Conservation (phyloP, 768 basidiomycete species). For the Plicaturopsis crispa region DNA sequence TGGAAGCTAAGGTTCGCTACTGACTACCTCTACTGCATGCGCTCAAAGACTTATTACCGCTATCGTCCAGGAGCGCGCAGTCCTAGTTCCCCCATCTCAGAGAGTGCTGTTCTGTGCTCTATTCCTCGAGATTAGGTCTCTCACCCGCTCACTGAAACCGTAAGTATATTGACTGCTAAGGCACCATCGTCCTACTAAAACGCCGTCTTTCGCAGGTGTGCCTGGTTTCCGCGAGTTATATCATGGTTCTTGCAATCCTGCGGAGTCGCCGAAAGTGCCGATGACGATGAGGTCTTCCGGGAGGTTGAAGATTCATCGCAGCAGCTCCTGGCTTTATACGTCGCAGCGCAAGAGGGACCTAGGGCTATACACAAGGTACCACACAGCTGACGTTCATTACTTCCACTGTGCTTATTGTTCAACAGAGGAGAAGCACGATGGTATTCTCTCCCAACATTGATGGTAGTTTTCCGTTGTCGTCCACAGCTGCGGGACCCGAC, state of each 20-base stretch:
- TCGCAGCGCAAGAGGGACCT: conserved; percentile 38
- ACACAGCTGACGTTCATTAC: conserved; percentile 9
- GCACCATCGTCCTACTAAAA: too few relatives aligned
- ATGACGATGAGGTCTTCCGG: conserved; percentile 31
- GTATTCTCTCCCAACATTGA: conserved; percentile 23
- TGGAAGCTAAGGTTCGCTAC: conserved; percentile 47
- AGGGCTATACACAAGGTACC: conserved; percentile 37
- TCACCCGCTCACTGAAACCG: conserved; percentile 59
- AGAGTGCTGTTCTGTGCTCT: conserved; percentile 53
- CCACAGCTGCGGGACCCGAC: too few relatives aligned
- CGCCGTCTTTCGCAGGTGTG: conserved; percentile 9
- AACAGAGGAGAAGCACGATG: conserved; percentile 36
- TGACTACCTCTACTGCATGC: too few relatives aligned
- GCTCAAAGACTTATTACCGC: conserved; percentile 2
- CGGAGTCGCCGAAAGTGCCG: conserved; percentile 13
- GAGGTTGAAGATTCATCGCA: conserved; percentile 33
- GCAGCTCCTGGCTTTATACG: conserved; percentile 43
- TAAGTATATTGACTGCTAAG: conserved; percentile 26
- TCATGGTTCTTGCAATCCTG: conserved; percentile 22
- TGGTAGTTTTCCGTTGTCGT: conserved; percentile 1
- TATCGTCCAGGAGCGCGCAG: conserved; percentile 43
- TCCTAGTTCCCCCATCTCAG: conserved; percentile 45
- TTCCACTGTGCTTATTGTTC: not conserved
- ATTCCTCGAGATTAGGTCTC: conserved; percentile 55
- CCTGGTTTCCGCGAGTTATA: conserved; percentile 19